Conservation (phyloP, 2,329 filamentous ascomycete genomes). For the Microdochium trichocladiopsis region DNA sequence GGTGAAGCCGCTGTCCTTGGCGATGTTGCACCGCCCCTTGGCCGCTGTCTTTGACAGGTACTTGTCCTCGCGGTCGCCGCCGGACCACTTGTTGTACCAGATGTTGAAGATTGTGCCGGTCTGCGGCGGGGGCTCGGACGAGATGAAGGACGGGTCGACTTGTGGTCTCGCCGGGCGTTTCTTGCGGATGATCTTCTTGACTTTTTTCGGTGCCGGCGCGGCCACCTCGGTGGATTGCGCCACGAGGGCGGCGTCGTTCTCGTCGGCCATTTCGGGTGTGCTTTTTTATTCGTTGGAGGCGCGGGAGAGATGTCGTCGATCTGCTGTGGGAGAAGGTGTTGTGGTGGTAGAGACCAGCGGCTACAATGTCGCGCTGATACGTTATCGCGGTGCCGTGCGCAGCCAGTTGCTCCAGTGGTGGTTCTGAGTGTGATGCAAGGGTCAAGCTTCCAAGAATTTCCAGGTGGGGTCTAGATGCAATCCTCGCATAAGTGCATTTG, state of each 20-base stretch:
- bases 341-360: too few species aligned
- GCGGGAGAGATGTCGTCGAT: neutral
- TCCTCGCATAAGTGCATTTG: neutral
- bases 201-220: conserved; percentile 49
- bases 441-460: neutral
- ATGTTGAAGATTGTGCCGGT: conserved; percentile 97
- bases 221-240: conserved; percentile 33
- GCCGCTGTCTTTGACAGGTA: conserved; percentile 78
- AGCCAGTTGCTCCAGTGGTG: too few species aligned
- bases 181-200: conserved; percentile 87
- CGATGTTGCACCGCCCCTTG: conserved; percentile 79
- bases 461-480: neutral
- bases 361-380: too few species aligned
- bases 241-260: conserved; percentile 15
- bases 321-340: neutral
- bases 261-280: conserved; percentile 17
- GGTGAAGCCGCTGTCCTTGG: conserved; percentile 72
- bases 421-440: too few species aligned
- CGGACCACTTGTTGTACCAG: conserved; percentile 98
- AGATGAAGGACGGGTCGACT: conserved; percentile 77
- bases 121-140: conserved; percentile 79
- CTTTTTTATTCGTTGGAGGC: neutral
- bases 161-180: conserved; percentile 83
- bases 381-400: too few species aligned
- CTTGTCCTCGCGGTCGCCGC: conserved; percentile 89